Conservation (phyloP, 441 rosid species). For the Euphorbia celastroides region DNA sequence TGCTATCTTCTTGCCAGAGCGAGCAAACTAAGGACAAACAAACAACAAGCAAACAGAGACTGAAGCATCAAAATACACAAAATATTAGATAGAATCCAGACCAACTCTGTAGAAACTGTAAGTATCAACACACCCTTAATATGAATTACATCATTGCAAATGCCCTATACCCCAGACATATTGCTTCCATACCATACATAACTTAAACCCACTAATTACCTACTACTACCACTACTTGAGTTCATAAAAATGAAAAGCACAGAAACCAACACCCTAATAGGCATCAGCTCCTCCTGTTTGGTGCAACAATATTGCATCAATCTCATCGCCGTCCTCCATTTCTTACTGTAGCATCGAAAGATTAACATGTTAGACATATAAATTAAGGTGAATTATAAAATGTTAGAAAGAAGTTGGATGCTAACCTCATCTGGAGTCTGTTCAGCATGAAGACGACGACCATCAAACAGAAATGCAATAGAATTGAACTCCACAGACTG, state of each 20-base stretch:
- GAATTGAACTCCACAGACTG: conserved; percentile 56
- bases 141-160: background rate
- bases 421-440: conserved; percentile 66
- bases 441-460: conserved; percentile 53
- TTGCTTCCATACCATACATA: background rate
- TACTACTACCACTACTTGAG: background rate
- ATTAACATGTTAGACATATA: background rate
- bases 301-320: conserved; percentile 81
- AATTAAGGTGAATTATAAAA: background rate
- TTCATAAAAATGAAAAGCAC: background rate
- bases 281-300: conserved; percentile 55
- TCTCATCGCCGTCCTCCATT: conserved; percentile 92
- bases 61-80: background rate
- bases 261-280: background rate
- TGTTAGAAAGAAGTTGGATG: background rate
- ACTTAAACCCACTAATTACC: background rate
- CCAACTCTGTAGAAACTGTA: background rate
- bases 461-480: conserved; percentile 61
- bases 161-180: background rate
- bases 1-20: background rate
- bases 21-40: background rate
- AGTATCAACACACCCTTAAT: no score
- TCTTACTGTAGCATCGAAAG: conserved; percentile 40
- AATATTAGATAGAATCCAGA: background rate
- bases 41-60: background rate